Percentiles rank a stretch among this genome's conserved stretches.
Conservation (phyloP, 805 yeast species). For the Ogataea philodendri region DNA sequence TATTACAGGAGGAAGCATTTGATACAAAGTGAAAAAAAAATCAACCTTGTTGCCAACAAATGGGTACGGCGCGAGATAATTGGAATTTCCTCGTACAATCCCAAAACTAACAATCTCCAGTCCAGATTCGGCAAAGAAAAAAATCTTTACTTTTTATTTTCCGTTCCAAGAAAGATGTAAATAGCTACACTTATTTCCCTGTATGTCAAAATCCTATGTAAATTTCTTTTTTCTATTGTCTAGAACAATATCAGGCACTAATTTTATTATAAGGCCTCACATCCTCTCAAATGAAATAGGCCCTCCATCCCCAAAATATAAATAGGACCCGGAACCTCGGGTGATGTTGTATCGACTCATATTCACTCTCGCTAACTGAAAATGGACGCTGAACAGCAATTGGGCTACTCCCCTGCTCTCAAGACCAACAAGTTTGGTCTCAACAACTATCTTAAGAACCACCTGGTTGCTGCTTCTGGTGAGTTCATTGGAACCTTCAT, state of each 20-base stretch:
- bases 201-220: not conserved
- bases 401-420: slow-evolving; percentile 41
- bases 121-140: too few relatives aligned
- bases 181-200: not conserved
- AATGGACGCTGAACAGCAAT: slow-evolving; percentile 41
- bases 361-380: too few relatives aligned
- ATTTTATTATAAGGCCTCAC: too few relatives aligned
- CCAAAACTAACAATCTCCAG: too few relatives aligned
- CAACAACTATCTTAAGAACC: slow-evolving; percentile 51
- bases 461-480: slow-evolving; percentile 65
- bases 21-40: too few relatives aligned
- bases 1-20: too few relatives aligned
- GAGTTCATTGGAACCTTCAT: slow-evolving; percentile 86
- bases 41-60: too few relatives aligned
- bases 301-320: slow-evolving; percentile 3
- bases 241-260: too few relatives aligned
- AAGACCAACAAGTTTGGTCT: slow-evolving; percentile 37
- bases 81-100: too few relatives aligned
- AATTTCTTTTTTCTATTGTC: slow-evolving; percentile 2
- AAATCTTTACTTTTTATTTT: too few relatives aligned
- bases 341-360: not conserved
- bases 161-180: slow-evolving; percentile 2
- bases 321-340: slow-evolving; percentile 3
- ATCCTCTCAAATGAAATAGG: not conserved
- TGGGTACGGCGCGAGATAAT: too few relatives aligned